Evolutionary conservation across 2,329 filamentous ascomycete species (phyloP), one percentile per base, ranked within the genome.

Genomic region (Alternaria atra): DNA sequence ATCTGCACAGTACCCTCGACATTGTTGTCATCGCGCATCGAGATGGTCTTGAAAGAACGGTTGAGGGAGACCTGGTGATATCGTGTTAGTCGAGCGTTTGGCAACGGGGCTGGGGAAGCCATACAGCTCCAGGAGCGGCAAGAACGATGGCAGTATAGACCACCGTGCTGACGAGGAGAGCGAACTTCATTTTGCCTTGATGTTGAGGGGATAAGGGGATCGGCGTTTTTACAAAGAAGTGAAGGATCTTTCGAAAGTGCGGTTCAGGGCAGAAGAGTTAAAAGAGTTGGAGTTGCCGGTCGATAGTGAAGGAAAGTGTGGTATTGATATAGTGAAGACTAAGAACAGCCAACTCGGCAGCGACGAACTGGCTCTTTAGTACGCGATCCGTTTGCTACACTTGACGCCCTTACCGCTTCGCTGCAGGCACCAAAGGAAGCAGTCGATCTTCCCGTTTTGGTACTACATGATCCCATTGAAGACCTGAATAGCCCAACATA

Each of bases 51-150:
- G 52, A 60, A 60, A 7, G 58, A 56, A 5, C 58, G 52, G 3
- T 46, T 56, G 52, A 60, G 58, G 0, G 58, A 60, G 15, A 60
- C 37, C 58, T 56, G 25, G 20, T 6, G 30, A 20, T 13, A 29
- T 1, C 2, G 8, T n/a, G 27, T 59, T 39, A 56, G 46, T 17
- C 3, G 8, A 15, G n/a, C 20, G n/a, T 5, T 13, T 27, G 32
- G 17, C 3, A 2, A 0, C 8, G 46, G 10, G 51, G 55, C 7
- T 5, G 17, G 2, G 15, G 4, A 13, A 39, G 4, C 13, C 57
- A 10, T 52, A 60, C 57, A 29, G 57, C 52, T 23, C 57, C 39
- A 15, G 57, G 57, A 7, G 57, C 57, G n/a, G 57, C 57, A 13
- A 60, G 52, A 8, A 60, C 52, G 6, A 39, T 46, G 46, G 32